Evolutionary conservation across 2,329 filamentous ascomycete genomes (phyloP), one percentile per base, ranked within the genome.

Genomic region (Aspergillus awamori): DNA sequence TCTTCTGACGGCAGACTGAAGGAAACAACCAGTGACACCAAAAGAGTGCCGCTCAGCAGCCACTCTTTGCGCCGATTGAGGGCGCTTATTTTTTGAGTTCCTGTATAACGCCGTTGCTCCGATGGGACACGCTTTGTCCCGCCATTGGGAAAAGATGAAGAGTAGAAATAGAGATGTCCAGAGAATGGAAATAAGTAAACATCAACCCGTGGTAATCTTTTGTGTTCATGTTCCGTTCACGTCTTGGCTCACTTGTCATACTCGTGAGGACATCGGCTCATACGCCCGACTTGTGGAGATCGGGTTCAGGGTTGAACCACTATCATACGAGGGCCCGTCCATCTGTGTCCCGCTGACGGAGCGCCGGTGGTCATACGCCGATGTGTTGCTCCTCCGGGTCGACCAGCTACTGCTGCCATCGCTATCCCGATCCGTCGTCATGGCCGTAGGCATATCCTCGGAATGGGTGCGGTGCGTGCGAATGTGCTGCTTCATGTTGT

Each of bases 401-500:
- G 59, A 36, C 58, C 63, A 62, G 26, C 60, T 57, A 11, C 57
- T 57, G 36, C 39, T 63, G 38, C 53, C 53, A 20, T 66, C 67
- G 11, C 48, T 57, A 2, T 64, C 65, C 22, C 65, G 59, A 13
- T 65, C 61, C n/a, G 58, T 52, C 11, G 58, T 22, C 6, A 59
- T 59, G 5, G 51, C 60, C 8, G 69, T 67, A 5, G 69, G 69
- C 65, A 70, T 71, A 2, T 76, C 74, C 20, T 77, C 71, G 0
- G 73, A 74, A 48, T 73, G 72, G 0, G 71, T 73, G 38, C 76
- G 74, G 70, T 89, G 86, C 0, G 86, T 89, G 38, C 86, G 80
- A 47, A 86, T 85, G 67, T 89, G 86, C 72, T 89, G 86, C 74
- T 89, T 87, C 86, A 89, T 89, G 74, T 89, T 89, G 77, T 89